Percentiles rank a stretch among this genome's conserved stretches.
phyloP scores from a whole-genome alignment of 78 protist genomes.

The slime mould (Dictyostelium discoideum) region DNA sequence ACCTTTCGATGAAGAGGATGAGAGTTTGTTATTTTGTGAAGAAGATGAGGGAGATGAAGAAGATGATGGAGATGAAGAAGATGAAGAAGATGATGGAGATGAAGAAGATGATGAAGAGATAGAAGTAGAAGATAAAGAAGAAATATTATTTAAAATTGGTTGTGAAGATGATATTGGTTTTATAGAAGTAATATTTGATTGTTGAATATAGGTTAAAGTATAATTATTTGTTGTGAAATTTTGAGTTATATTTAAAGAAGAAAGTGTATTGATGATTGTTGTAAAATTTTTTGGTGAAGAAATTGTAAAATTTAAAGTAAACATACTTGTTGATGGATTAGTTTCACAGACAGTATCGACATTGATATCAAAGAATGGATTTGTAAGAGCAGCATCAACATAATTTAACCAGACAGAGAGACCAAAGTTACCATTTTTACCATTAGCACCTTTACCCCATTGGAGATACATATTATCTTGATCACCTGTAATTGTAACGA shows the following conservation, averaged over 20 bases:
- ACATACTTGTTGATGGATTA: background rate
- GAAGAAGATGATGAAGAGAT: background rate
- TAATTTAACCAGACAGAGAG: conserved; percentile 35
- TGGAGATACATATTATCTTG: conserved; percentile 26
- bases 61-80: background rate
- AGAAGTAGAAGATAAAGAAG: background rate
- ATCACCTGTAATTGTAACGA: conserved; percentile 1
- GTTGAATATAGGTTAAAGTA: background rate
- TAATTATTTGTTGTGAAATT: background rate
- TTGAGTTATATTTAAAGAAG: background rate
- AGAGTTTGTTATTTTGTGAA: background rate
- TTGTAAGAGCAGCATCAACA: background rate
- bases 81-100: background rate
- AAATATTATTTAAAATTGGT: background rate
- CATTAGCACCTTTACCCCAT: conserved; percentile 60
- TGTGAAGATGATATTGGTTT: background rate
- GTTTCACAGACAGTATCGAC: conserved; percentile 10
- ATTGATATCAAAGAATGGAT: conserved; percentile 51
- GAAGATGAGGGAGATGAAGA: background rate
- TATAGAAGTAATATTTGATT: background rate
- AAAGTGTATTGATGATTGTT: background rate
- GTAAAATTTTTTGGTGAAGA: background rate
- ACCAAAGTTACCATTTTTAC: conserved; percentile 71
- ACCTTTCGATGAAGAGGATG: background rate
- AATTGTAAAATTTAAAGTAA: background rate